Percentiles rank a stretch among this genome's conserved stretches.
Evolutionary conservation across 2,329 filamentous ascomycete species (phyloP).

Genomic region (Tothia fuscella): DNA sequence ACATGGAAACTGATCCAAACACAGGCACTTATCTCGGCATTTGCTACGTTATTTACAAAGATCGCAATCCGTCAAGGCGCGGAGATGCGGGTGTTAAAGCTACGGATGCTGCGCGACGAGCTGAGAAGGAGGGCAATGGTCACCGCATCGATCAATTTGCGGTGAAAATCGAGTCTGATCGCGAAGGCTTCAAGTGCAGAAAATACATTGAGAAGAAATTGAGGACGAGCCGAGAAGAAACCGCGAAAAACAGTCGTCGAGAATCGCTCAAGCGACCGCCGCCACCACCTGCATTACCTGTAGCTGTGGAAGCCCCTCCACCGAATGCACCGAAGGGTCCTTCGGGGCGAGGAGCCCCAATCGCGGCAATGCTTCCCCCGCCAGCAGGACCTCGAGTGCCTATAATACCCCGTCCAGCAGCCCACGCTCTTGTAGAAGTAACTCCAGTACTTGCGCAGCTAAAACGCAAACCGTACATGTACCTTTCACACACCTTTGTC

Average conservation of each 20-base stretch:
- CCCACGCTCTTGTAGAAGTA: conserved; percentile 48
- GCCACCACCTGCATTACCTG: conserved; percentile 19
- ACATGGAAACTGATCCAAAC: conserved; percentile 88
- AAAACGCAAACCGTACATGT: conserved; percentile 75
- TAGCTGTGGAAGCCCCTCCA: conserved; percentile 46
- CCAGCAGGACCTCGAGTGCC: conserved; percentile 19
- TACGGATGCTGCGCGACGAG: conserved; percentile 68
- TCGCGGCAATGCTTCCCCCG: conserved; percentile 5
- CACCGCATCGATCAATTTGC: conserved; percentile 66
- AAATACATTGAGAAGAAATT: conserved; percentile 66
- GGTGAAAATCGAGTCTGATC: conserved; percentile 78
- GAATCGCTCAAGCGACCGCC: conserved; percentile 8
- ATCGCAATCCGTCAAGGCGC: conserved; percentile 43
- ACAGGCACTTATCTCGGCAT: conserved; percentile 92
- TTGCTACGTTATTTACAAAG: conserved; percentile 80
- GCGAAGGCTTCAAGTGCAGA: conserved; percentile 72
- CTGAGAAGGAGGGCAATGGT: conserved; percentile 64
- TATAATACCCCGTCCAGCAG: conserved; percentile 34
- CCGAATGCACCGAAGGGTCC: conserved; percentile 82
- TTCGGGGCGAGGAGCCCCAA: conserved; percentile 39
- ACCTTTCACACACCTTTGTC: conserved; percentile 75
- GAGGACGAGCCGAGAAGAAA: conserved; percentile 53
- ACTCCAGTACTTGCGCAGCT: conserved; percentile 57
- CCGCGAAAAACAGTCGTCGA: conserved; percentile 30
- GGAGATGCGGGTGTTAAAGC: conserved; percentile 49